These are phyloP conservation scores for Aspergillus bridgeri DNA, from an alignment of 495 filamentous ascomycete genomes.

Conservation along the genomic window DNA sequence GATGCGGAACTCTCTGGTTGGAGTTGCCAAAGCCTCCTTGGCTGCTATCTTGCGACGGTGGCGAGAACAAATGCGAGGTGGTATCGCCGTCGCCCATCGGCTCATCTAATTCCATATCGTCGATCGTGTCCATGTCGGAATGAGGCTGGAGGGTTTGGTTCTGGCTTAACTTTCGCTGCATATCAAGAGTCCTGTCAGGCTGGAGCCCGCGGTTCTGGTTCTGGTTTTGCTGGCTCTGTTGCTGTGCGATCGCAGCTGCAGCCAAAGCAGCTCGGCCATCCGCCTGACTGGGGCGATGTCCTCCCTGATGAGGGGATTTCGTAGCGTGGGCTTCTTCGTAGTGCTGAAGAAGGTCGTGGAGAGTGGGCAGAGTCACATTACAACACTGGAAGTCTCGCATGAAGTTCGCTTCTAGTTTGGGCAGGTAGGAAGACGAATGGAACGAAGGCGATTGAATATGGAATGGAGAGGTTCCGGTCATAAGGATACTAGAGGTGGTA, in stretches of 20 bases:
- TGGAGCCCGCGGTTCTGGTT: conserved; percentile 39
- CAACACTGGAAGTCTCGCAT: conserved; percentile 96
- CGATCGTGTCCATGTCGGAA: conserved; percentile 78
- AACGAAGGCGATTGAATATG: conserved; percentile 87
- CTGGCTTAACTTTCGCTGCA: conserved; percentile 45
- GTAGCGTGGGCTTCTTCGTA: conserved; percentile 91
- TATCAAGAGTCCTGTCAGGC: conserved; percentile 39
- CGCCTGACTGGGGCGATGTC: conserved; percentile 52
- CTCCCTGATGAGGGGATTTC: conserved; percentile 51
- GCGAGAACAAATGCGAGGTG: conserved; percentile 57
- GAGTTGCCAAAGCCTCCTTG: conserved; percentile 70
- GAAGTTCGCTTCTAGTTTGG: conserved; percentile 95
- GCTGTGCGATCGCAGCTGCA: conserved; percentile 52
- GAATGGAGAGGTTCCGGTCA: conserved; percentile 94
- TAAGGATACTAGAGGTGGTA: conserved; percentile 68
- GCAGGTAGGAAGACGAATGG: conserved; percentile 95
- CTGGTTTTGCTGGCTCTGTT: conserved; percentile 51
- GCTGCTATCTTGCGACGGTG: conserved; percentile 50
- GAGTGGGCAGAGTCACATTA: conserved; percentile 75
- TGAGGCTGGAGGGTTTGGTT: conserved; percentile 39
- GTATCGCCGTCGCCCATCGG: conserved; percentile 61
- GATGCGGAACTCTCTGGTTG: conserved; percentile 58
- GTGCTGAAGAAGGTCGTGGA: conserved; percentile 93
- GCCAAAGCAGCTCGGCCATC: conserved; percentile 57
- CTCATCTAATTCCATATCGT: conserved; percentile 97